phyloP scores from a whole-genome alignment of 306 rosid genomes.

The Senna tora region DNA sequence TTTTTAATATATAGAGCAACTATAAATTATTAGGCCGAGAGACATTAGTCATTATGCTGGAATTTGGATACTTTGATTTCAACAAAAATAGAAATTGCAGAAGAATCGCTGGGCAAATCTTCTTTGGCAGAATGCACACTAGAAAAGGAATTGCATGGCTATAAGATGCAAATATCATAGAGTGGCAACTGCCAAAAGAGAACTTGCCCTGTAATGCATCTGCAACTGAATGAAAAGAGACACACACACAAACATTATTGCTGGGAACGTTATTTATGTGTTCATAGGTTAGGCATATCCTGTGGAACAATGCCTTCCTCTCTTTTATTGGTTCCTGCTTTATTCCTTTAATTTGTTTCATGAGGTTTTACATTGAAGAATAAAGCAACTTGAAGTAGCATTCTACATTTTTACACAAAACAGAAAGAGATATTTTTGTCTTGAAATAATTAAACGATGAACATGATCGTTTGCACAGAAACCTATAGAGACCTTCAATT shows the following conservation, averaged over 20 bases:
- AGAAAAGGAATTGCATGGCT: slow-evolving; percentile 1
- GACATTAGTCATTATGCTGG: too few relatives aligned
- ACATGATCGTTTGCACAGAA: too few relatives aligned
- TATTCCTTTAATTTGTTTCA: slow-evolving; percentile 21
- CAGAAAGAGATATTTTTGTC: too few relatives aligned
- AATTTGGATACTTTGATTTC: too few relatives aligned
- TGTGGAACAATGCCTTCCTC: slow-evolving; percentile 49
- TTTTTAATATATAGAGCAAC: too few relatives aligned
- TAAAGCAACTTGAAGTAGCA: too few relatives aligned
- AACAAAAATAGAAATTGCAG: slow-evolving; percentile 42
- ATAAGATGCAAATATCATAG: neutral
- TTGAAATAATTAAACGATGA: too few relatives aligned
- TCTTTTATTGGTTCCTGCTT: neutral
- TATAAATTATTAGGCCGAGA: too few relatives aligned
- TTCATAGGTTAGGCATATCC: slow-evolving; percentile 54
- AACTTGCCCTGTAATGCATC: slow-evolving; percentile 64
- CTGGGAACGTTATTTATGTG: slow-evolving; percentile 30
- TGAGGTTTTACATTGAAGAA: neutral
- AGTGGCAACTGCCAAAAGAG: slow-evolving; percentile 65
- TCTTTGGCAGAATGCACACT: slow-evolving; percentile 59
- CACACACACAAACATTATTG: slow-evolving; percentile 1
- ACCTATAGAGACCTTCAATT: too few relatives aligned
- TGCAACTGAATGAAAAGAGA: slow-evolving; percentile 40
- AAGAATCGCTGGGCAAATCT: slow-evolving; percentile 73
- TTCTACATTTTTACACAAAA: too few relatives aligned